These are phyloP conservation scores for Teratosphaeria epicoccoides DNA, from an alignment of 2,329 filamentous ascomycete genomes.

Conservation along the genomic window DNA sequence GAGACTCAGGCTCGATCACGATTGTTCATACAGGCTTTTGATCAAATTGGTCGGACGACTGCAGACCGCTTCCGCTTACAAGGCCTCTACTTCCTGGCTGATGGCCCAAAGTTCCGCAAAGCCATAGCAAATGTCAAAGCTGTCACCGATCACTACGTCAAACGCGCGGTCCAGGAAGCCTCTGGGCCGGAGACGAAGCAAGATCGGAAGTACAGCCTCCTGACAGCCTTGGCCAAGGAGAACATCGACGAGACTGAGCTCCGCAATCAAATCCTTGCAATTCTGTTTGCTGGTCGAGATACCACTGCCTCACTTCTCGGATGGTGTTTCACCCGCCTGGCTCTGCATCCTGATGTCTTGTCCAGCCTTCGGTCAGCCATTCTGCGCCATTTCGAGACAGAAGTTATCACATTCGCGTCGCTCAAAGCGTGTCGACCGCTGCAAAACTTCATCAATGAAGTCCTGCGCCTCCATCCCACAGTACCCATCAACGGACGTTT, in stretches of 20 bases:
- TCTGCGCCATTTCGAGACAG: constrained; percentile 33
- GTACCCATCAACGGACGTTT: constrained; percentile 45
- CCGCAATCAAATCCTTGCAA: constrained; percentile 37
- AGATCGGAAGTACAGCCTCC: constrained; percentile 8
- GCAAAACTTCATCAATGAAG: constrained; percentile 55
- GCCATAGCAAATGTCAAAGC: constrained; percentile 33
- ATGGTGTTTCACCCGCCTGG: constrained; percentile 45
- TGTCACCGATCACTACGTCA: constrained; percentile 35
- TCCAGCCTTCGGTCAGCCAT: constrained; percentile 40
- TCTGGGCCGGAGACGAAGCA: constrained; percentile 14
- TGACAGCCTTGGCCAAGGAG: constrained; percentile 23
- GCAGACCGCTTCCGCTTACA: constrained; percentile 25
- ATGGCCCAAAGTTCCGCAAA: constrained; percentile 26
- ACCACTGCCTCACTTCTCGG: constrained; percentile 45
- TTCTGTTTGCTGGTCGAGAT: constrained; percentile 61
- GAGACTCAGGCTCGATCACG: constrained; percentile 2
- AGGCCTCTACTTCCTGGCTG: constrained; percentile 32
- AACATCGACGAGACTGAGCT: constrained; percentile 36
- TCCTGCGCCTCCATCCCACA: constrained; percentile 45
- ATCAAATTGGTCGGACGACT: constrained; percentile 30
- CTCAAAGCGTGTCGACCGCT: constrained; percentile 34
- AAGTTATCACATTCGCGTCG: constrained; percentile 41
- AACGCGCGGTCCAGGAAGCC: constrained; percentile 28
- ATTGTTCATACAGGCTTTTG: constrained; percentile 35
- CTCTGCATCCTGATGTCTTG: constrained; percentile 41